phyloP scores from a whole-genome alignment of 1,139 yeast species.

The Pichia sp. region DNA sequence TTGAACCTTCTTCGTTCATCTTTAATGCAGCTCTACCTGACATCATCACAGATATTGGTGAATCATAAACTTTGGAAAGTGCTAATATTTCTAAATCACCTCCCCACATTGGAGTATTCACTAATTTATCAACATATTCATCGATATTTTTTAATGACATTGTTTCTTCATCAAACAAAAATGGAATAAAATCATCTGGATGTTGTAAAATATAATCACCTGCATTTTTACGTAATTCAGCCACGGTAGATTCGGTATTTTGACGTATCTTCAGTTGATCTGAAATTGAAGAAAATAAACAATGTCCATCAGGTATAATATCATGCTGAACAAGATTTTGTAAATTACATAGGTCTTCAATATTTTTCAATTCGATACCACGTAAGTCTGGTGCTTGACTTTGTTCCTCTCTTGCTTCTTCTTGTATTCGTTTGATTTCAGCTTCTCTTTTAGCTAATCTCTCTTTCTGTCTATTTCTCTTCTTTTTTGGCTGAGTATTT shows the following conservation, averaged over 20 bases:
- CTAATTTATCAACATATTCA: slow-evolving; percentile 63
- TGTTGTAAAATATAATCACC: slow-evolving; percentile 59
- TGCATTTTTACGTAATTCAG: slow-evolving; percentile 56
- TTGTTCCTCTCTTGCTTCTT: slow-evolving; percentile 71
- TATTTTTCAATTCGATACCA: slow-evolving; percentile 60
- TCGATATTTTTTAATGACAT: slow-evolving; percentile 56
- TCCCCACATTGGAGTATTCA: slow-evolving; percentile 86
- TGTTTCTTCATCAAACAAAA: slow-evolving; percentile 70
- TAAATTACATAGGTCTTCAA: slow-evolving; percentile 45
- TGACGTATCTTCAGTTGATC: slow-evolving; percentile 66
- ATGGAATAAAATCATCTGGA: slow-evolving; percentile 71
- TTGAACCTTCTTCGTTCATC: slow-evolving; percentile 48
- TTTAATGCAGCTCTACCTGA: slow-evolving; percentile 62
- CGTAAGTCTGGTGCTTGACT: slow-evolving; percentile 58
- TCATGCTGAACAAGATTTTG: slow-evolving; percentile 50
- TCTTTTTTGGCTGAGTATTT: slow-evolving; percentile 29
- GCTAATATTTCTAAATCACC: slow-evolving; percentile 91
- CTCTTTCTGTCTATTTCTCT: slow-evolving; percentile 80
- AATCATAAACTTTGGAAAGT: slow-evolving; percentile 55
- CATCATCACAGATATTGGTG: slow-evolving; percentile 69
- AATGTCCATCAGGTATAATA: slow-evolving; percentile 89
- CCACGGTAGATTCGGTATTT: slow-evolving; percentile 35
- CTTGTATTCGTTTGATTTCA: slow-evolving; percentile 53
- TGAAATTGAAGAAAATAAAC: slow-evolving; percentile 77
- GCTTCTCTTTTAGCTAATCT: slow-evolving; percentile 70